Evolutionary conservation across 1,139 yeast genomes (phyloP).

Genomic region (Hemisphaericaspora subhashii): DNA sequence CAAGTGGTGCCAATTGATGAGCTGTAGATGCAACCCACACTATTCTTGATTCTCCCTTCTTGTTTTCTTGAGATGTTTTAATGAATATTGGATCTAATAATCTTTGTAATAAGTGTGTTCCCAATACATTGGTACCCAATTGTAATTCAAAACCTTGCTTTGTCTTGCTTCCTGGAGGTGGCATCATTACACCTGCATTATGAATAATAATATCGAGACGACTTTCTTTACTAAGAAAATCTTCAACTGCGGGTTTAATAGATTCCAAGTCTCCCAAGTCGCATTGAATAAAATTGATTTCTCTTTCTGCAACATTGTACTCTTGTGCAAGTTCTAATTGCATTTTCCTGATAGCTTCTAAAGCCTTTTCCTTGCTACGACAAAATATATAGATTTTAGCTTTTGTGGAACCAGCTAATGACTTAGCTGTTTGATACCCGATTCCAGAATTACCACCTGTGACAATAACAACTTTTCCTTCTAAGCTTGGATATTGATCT

Average conservation of each 20-base stretch:
- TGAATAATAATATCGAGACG: conserved; percentile 45
- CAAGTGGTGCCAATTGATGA: conserved; percentile 35
- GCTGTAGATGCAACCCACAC: conserved; percentile 49
- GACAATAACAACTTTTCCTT: conserved; percentile 22
- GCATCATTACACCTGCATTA: conserved; percentile 52
- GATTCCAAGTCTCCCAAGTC: conserved; percentile 49
- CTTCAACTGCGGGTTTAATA: conserved; percentile 38
- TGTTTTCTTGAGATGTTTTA: conserved; percentile 23
- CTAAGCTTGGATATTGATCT: conserved; percentile 16
- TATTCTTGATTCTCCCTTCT: conserved; percentile 30
- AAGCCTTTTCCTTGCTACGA: conserved; percentile 19
- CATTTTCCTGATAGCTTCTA: conserved; percentile 30
- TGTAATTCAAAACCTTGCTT: conserved; percentile 15
- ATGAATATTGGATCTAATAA: conserved; percentile 43
- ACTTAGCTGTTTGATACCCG: conserved; percentile 32
- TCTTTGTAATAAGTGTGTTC: conserved; percentile 48
- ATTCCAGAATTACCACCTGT: conserved; percentile 25
- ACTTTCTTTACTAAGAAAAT: conserved; percentile 22
- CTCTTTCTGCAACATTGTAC: conserved; percentile 10
- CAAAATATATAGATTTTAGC: conserved; percentile 29
- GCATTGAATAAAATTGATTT: conserved; percentile 23
- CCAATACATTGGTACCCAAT: conserved; percentile 50
- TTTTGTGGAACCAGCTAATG: conserved; percentile 37
- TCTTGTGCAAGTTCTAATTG: conserved; percentile 18
- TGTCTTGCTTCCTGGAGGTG: conserved; percentile 29